Evolutionary conservation across 257 asterid genomes (phyloP).

Genomic region (Lycium ferocissimum): DNA sequence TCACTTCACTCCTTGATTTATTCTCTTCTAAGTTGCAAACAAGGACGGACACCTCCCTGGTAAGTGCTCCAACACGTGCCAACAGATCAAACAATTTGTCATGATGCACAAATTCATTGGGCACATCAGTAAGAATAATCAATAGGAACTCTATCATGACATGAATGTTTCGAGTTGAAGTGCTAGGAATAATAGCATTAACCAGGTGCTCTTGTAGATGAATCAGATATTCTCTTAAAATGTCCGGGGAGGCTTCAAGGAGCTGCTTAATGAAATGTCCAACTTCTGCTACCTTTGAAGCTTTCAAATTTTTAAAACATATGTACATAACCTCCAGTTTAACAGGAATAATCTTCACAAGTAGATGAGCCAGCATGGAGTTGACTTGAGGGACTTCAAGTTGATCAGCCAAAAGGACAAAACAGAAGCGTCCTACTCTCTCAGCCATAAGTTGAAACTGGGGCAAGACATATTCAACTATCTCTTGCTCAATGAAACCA

Average conservation of each 20-base stretch:
- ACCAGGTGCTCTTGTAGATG: background rate
- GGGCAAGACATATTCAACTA: background rate
- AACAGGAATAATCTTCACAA: background rate
- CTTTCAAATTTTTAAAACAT: background rate
- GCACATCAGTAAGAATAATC: background rate
- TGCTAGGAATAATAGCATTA: background rate
- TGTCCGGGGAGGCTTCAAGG: background rate
- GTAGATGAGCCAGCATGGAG: background rate
- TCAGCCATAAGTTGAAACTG: slow-evolving; percentile 12
- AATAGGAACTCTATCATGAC: background rate
- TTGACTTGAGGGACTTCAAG: background rate
- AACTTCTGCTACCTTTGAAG: background rate
- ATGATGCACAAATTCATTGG: background rate
- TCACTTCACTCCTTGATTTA: background rate
- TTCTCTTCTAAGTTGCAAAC: background rate
- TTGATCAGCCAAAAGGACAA: background rate
- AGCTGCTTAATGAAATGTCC: background rate
- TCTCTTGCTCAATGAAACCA: background rate
- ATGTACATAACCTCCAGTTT: background rate
- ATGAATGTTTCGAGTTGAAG: background rate
- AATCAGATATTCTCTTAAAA: background rate
- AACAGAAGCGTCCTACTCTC: background rate
- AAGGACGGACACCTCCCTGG: background rate
- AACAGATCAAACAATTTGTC: background rate
- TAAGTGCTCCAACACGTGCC: background rate